Evolutionary conservation across 148 eudicot genomes (phyloP).

Genomic region (Pharnaceum exiguum): DNA sequence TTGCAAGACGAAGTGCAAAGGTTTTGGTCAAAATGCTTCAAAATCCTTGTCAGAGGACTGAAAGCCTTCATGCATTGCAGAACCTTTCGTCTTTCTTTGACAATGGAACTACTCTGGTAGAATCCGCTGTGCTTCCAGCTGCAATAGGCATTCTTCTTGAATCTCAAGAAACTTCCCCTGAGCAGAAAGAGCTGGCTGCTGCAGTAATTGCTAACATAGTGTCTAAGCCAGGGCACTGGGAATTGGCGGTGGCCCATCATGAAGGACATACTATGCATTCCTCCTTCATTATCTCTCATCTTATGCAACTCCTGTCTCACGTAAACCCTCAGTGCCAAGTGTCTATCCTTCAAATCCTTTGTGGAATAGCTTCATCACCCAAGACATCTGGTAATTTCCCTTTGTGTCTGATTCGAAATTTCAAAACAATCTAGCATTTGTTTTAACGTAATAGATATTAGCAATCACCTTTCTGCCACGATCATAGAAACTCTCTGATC

Average conservation of each 20-base stretch:
- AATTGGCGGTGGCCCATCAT: constrained; percentile 47
- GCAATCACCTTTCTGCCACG: background rate
- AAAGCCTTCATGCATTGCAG: constrained; percentile 47
- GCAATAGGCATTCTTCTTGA: constrained; percentile 39
- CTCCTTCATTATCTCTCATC: constrained; percentile 27
- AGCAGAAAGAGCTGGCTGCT: constrained; percentile 45
- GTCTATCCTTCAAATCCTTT: constrained; percentile 49
- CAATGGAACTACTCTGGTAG: constrained; percentile 55
- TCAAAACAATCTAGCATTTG: background rate
- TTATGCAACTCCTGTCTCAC: constrained; percentile 35
- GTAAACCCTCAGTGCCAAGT: constrained; percentile 45
- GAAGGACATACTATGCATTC: constrained; percentile 47
- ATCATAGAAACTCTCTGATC: too few species aligned
- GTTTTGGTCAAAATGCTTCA: constrained; percentile 47
- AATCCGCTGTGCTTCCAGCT: constrained; percentile 51
- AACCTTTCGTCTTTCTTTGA: constrained; percentile 56
- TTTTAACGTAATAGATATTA: background rate
- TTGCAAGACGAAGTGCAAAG: constrained; percentile 49
- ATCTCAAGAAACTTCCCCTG: constrained; percentile 26
- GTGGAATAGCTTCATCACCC: constrained; percentile 57
- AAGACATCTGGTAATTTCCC: constrained; percentile 49
- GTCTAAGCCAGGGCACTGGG: constrained; percentile 67
- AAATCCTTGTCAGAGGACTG: constrained; percentile 36
- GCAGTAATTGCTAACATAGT: constrained; percentile 51
- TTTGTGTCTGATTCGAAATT: too few species aligned